These are phyloP conservation scores for Scenedesmus sp. DNA, from an alignment of 163 green algal genomes.

Conservation along the genomic window DNA sequence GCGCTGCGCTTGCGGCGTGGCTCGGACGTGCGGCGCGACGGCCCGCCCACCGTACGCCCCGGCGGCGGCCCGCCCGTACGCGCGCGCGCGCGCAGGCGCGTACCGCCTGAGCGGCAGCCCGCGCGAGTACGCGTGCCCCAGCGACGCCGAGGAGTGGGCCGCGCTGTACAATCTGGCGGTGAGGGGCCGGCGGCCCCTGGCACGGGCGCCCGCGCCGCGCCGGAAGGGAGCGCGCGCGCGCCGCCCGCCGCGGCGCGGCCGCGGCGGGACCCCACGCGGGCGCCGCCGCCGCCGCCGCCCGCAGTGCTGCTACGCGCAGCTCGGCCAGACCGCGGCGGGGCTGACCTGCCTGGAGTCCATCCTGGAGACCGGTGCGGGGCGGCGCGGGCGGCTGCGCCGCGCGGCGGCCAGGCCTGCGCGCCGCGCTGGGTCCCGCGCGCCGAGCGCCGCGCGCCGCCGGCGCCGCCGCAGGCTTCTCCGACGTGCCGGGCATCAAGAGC, in stretches of 20 bases:
- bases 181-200: neutral
- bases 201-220: neutral
- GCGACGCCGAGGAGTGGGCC: slow-evolving; percentile 73
- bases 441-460: too few relatives aligned
- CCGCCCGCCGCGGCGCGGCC: too few relatives aligned
- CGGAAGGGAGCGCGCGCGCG: neutral
- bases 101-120: slow-evolving; percentile 53
- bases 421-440: too few relatives aligned
- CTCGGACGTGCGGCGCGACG: too few relatives aligned
- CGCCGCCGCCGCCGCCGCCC: neutral
- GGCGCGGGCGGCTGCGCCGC: neutral
- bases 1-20: slow-evolving; percentile 50
- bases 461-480: slow-evolving; percentile 57
- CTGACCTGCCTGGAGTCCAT: slow-evolving; percentile 76
- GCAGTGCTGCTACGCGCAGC: slow-evolving; percentile 63
- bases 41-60: too few relatives aligned
- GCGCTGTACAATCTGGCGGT: slow-evolving; percentile 81
- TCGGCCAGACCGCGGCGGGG: slow-evolving; percentile 55
- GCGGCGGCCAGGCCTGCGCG: too few relatives aligned
- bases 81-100: slow-evolving; percentile 22
- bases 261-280: neutral
- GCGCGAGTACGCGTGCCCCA: slow-evolving; percentile 71
- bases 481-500: slow-evolving; percentile 54
- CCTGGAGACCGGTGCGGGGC: slow-evolving; percentile 57
- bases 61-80: neutral